Evolutionary conservation across 176 grass and related monocot genomes (phyloP), one percentile per base, ranked within the genome.

Genomic region (Zizania latifolia): DNA sequence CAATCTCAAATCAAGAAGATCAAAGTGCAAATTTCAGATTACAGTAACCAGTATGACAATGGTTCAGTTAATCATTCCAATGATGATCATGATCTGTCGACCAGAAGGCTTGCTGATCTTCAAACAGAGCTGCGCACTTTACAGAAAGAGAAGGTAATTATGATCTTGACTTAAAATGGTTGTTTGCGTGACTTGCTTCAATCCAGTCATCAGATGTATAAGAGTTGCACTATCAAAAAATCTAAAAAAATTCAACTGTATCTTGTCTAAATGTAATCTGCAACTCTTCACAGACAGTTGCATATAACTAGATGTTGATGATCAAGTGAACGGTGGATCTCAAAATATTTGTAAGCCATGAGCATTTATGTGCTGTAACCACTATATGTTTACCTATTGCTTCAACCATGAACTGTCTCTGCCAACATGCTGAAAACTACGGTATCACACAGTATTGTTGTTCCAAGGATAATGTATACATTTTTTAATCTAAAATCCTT

Each of bases 21-120:
- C 82, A 90, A 86, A 65, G 82, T 84, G 71, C 91, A 92, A 67
- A 90, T 99, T 74, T 84, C 68, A 57, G 89, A 90, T 58, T 75
- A 39, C 40, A 75, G 19, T 78, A 68, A 71, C 62, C 76, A 74
- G 53, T 51, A 58, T 78, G 80, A 85, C 14, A 64, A 85, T 65
- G 24, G 55, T 75, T 80, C 60, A 14, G 14, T 19, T 22, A 82
- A 66, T 36, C 58, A 54, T 76, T 28, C 80, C 53, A 92, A 79
- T 41, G 85, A 90, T 72, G 82, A 92, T 16, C 85, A 92, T 84
- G 95, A 99, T 84, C 85, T 99, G 71, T 99, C 95, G 58, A 89
- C 85, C 26, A 88, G 86, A 78, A 90, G 78, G 62, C 87, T 99
- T 71, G 72, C 85, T 58, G 91, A 94, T 76, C 89, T 79, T 88